Base-by-base conservation (phyloP, 345 rosid genomes). In the Physaria fendleri region DNA sequence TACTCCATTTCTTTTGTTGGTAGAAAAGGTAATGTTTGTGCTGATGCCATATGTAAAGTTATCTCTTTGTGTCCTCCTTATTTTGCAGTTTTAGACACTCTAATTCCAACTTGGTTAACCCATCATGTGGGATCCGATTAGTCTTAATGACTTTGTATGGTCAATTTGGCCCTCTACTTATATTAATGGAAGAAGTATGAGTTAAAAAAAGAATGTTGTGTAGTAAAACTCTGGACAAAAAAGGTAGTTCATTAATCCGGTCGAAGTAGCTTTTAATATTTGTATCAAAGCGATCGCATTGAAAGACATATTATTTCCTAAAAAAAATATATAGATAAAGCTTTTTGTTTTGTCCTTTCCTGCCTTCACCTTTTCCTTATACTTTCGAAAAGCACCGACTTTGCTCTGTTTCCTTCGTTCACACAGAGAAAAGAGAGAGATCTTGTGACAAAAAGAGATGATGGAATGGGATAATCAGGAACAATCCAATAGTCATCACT, bases 391-490 rank as follows among this genome's bases (percentile, higher is more conserved):
- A 62, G 69, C 74, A 62, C 68, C 22, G 64, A 69, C 64, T 56
- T 58, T 46, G 30, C 68, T 62, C 74, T 70, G 74, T 70, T 70
- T 70, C 44, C 56, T 62, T 62, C 64, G 2, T 70, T 63, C 59
- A 70, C 64, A 70, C 68, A 54, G 39, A 62, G 41, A 54, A 30
- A 15, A 52, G 10, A 6, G n/a, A 20, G 25, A 30, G 12, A 48
- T 44, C 49, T 44, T 44, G 4, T 44, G 45, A 21, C 20, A 11
- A 62, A 49, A 48, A 27, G 65, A 49, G 63, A 77, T 79, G 74
- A 80, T 77, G 85, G 82, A 80, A 51, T 80, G 82, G 80, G 82
- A 71, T 25, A 66, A 74, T 66, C 74, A 69, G 29, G 66, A 56
- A 18, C 74, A 74, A 23, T 61, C 68, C 46, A 72, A 64, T 4